Evolutionary conservation across 2,329 filamentous ascomycete genomes (phyloP).

Genomic region (Neodidymelliopsis sp.): DNA sequence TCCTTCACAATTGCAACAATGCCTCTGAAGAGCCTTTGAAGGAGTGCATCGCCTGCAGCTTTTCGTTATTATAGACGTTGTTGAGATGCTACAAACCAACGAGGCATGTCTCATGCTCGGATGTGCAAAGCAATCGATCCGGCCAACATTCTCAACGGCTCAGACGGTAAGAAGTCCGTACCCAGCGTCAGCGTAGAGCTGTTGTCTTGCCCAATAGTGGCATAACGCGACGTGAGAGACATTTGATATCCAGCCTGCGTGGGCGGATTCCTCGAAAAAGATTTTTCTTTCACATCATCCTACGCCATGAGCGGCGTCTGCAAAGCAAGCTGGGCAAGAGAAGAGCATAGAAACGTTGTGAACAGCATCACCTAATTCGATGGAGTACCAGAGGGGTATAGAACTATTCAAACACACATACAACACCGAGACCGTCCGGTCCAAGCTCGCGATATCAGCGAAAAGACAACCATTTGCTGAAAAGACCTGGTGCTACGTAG

Average conservation of each 20-base stretch:
- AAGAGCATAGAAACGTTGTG: too few species aligned
- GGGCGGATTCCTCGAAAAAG: too few species aligned
- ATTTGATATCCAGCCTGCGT: too few species aligned
- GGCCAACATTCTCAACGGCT: not conserved
- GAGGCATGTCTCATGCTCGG: not conserved
- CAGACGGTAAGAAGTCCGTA: not conserved
- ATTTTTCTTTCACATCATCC: too few species aligned
- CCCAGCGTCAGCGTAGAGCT: not conserved
- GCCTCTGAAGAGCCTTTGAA: too few species aligned
- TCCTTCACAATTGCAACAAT: not conserved
- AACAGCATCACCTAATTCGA: too few species aligned
- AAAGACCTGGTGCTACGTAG: slow-evolving; percentile 10
- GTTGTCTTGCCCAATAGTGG: not conserved
- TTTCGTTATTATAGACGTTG: not conserved
- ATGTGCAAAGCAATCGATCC: not conserved
- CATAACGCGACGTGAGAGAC: not conserved
- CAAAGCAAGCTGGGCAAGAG: too few species aligned
- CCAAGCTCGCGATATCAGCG: not conserved
- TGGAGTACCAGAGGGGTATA: slow-evolving; percentile 7
- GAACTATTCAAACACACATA: slow-evolving; percentile 3
- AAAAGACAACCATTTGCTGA: slow-evolving; percentile 11
- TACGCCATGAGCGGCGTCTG: too few species aligned
- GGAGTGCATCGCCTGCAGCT: not conserved
- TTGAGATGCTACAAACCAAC: not conserved
- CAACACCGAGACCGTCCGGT: not conserved